Percentiles rank a stretch among this genome's conserved stretches.
Conservation (phyloP, 805 yeast species). For the Phaffomyces antillensis region DNA sequence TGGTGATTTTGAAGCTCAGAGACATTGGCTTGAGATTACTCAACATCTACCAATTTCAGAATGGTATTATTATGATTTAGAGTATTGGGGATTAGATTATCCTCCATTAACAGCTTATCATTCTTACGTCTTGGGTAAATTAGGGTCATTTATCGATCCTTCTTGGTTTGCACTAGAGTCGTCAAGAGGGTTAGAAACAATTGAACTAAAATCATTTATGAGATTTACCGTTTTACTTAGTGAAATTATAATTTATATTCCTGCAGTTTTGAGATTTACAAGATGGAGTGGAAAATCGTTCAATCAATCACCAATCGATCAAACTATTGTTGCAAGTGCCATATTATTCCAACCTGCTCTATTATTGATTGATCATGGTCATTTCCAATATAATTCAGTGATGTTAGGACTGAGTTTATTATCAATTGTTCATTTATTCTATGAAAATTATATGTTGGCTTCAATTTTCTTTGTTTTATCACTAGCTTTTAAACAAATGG, state of each 20-base stretch:
- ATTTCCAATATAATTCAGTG: constrained; percentile 90
- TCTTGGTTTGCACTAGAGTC: constrained; percentile 68
- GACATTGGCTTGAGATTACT: constrained; percentile 97
- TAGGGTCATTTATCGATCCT: constrained; percentile 59
- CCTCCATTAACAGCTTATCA: constrained; percentile 97
- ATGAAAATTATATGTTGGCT: constrained; percentile 58
- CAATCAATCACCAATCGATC: constrained; percentile 60
- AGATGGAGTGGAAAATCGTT: constrained; percentile 61
- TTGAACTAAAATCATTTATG: constrained; percentile 75
- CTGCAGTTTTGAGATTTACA: constrained; percentile 69
- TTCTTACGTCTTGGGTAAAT: constrained; percentile 67
- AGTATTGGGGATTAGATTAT: constrained; percentile 95
- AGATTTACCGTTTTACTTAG: constrained; percentile 70
- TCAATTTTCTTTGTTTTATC: constrained; percentile 73
- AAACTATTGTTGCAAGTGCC: constrained; percentile 66
- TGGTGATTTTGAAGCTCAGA: constrained; percentile 97
- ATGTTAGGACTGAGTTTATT: constrained; percentile 83
- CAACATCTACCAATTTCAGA: constrained; percentile 58
- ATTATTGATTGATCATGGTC: constrained; percentile 90
- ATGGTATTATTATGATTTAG: constrained; percentile 88
- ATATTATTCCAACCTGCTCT: constrained; percentile 82
- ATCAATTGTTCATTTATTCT: constrained; percentile 57
- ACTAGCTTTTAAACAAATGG: constrained; percentile 90
- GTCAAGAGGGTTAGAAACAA: constrained; percentile 71
- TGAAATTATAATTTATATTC: constrained; percentile 68